phyloP scores from a whole-genome alignment of 78 protist genomes.

The Emiliania huxleyi region DNA sequence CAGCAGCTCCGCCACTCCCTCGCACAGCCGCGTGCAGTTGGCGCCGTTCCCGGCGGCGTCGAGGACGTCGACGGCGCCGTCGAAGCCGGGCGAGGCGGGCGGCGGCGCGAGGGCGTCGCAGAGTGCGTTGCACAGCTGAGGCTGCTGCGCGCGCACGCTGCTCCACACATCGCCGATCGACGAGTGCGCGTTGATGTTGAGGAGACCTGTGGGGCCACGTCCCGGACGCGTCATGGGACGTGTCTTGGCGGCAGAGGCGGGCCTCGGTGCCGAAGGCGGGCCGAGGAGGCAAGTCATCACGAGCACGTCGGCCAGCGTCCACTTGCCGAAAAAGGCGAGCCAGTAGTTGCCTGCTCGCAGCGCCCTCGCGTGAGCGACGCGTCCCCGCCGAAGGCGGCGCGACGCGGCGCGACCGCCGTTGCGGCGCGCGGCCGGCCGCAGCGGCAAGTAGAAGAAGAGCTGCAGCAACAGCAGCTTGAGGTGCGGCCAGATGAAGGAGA shows the following conservation, averaged over 20 bases:
- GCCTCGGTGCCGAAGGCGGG: too few species aligned
- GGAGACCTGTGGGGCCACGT: too few species aligned
- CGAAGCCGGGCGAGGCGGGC: not conserved
- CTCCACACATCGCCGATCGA: not conserved
- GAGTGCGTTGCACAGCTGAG: not conserved
- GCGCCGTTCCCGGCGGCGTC: not conserved
- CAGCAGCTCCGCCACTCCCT: not conserved
- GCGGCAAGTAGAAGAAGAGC: not conserved
- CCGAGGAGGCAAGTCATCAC: not conserved
- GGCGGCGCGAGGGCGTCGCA: not conserved
- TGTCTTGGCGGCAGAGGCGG: too few species aligned
- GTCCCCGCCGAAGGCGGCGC: too few species aligned
- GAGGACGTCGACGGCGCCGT: not conserved
- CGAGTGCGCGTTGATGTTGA: not conserved
- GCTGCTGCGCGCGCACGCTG: not conserved
- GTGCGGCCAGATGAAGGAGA: slow-evolving; percentile 17
- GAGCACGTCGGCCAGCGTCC: not conserved
- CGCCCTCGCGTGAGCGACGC: too few species aligned
- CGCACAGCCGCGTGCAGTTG: not conserved
- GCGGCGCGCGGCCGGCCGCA: not conserved
- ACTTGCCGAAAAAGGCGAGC: slow-evolving; percentile 14
- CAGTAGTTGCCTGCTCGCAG: not conserved
- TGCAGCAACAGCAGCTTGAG: not conserved
- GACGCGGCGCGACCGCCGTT: not conserved
- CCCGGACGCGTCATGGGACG: too few species aligned